Evolutionary conservation across 2,329 filamentous ascomycete species (phyloP).

Genomic region (Trichoderma lentiforme): DNA sequence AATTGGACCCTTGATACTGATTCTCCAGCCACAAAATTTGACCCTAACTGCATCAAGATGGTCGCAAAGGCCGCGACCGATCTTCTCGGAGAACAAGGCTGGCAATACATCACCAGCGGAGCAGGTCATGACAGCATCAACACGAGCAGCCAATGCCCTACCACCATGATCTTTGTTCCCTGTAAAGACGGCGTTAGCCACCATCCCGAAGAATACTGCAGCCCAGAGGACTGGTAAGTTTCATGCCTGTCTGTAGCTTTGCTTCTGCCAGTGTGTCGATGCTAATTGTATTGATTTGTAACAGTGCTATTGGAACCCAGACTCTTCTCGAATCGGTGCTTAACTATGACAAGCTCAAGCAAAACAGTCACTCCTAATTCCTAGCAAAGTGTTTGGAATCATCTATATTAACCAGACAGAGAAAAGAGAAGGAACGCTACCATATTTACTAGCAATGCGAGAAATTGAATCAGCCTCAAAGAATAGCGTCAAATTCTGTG

Average conservation of each 20-base stretch:
- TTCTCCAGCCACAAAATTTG: conserved; percentile 59
- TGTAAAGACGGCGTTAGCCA: conserved; percentile 38
- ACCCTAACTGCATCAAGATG: conserved; percentile 62
- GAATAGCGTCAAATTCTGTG: neutral
- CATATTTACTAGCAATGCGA: neutral
- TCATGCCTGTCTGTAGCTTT: neutral
- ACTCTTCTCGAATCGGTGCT: conserved; percentile 27
- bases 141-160: conserved; percentile 32
- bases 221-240: conserved; percentile 33
- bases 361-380: neutral
- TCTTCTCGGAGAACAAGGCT: conserved; percentile 47
- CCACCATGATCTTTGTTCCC: conserved; percentile 40
- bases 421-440: neutral
- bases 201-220: conserved; percentile 35
- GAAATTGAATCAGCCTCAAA: neutral
- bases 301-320: conserved; percentile 28
- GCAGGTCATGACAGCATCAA: conserved; percentile 40
- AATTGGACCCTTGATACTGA: conserved; percentile 60
- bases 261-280: no score
- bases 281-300: neutral
- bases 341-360: conserved; percentile 22
- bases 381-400: neutral
- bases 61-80: conserved; percentile 56
- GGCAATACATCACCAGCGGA: conserved; percentile 35
- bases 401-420: neutral